A percentile compares a stretch with the other conserved stretches of the same genome.
These are phyloP conservation scores for Ustilago trichophora DNA, from an alignment of 1,284 basidiomycete genomes.

Conservation along the genomic window DNA sequence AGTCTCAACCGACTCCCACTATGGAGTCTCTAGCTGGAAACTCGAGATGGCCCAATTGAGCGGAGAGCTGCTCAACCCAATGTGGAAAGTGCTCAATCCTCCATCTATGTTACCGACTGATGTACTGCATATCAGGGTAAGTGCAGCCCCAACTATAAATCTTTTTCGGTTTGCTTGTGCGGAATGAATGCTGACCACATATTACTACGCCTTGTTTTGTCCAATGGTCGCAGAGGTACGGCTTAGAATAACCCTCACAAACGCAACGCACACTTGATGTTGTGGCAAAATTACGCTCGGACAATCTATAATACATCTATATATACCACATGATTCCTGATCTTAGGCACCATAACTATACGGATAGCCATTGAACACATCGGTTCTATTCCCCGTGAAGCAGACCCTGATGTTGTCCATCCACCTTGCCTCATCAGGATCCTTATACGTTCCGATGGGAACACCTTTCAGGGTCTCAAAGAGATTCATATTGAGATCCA, in stretches of 20 bases:
- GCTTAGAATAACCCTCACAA: constrained; percentile 11
- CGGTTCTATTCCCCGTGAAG: constrained; percentile 27
- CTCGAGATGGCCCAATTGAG: constrained; percentile 25
- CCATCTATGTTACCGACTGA: constrained; percentile 55
- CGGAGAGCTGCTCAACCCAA: constrained; percentile 20
- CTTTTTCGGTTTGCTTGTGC: too few species aligned
- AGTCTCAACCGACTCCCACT: constrained; percentile 14
- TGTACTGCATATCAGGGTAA: constrained; percentile 40
- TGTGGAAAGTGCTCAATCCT: constrained; percentile 53
- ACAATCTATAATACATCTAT: constrained; percentile 27
- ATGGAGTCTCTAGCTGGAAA: constrained; percentile 15
- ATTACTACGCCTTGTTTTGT: not conserved
- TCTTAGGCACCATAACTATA: constrained; percentile 5
- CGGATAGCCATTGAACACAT: constrained; percentile 23
- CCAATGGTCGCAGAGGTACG: constrained; percentile 14
- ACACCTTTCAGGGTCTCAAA: constrained; percentile 37
- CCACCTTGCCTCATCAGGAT: constrained; percentile 25
- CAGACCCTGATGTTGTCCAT: constrained; percentile 14
- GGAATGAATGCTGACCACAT: too few species aligned
- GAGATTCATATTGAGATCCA: constrained; percentile 35
- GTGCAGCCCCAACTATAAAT: too few species aligned
- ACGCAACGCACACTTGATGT: too few species aligned
- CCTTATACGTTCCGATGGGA: constrained; percentile 9
- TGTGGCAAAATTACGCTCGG: too few species aligned
- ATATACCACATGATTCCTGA: too few species aligned